Base-by-base conservation (phyloP, 352 stramenopile species). In the Pythium scleroteichum region DNA sequence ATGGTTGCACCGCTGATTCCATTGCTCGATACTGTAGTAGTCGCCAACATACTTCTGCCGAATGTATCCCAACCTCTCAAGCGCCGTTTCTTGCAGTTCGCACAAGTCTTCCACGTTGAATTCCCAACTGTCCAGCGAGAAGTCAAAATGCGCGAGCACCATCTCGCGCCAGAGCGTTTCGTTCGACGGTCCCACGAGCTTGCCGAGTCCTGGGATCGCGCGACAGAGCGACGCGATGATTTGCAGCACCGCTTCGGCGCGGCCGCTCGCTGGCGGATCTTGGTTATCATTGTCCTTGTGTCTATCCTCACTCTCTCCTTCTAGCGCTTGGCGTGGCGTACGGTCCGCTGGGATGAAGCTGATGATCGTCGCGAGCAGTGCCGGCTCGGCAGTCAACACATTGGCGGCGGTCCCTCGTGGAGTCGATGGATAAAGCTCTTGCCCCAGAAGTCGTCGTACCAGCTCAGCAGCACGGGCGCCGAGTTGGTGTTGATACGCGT, bases 61-160 rank as follows among this genome's bases (percentile, higher is more conserved):
- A 35, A 10, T 35, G 29, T 35, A 35, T 10, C 29, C 29, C 29
- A 35, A 35, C 5, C 29, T 35, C 5, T 10, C 10, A 10, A 35
- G 29, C 29, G 29, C 24, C 23, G 24, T 16, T 20, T 53, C 12
- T 14, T 39, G 23, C 4, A 49, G 19, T 2, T 48, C 35, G 13
- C 3, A 16, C 1, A 12, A 9, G 33, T 58, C 38, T 20, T 49
- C 35, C 14, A 58, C 51, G 23, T 58, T 58, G 38, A 58, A 58
- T 5, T 20, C 23, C 3, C 13, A 12, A 13, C 13, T 2, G 9
- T 13, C 23, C 20, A 44, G 6, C 1, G 51, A 58, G 19, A 58
- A 58, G 17, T 58, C 51, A 40, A 58, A 58, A 14, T 39, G 35
- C 9, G 10, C 13, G 8, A 58, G 51, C 38, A 58, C 51, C 51